These are phyloP conservation scores for Neospora caninum DNA, from an alignment of 169 alveolate species.

Conservation along the genomic window DNA sequence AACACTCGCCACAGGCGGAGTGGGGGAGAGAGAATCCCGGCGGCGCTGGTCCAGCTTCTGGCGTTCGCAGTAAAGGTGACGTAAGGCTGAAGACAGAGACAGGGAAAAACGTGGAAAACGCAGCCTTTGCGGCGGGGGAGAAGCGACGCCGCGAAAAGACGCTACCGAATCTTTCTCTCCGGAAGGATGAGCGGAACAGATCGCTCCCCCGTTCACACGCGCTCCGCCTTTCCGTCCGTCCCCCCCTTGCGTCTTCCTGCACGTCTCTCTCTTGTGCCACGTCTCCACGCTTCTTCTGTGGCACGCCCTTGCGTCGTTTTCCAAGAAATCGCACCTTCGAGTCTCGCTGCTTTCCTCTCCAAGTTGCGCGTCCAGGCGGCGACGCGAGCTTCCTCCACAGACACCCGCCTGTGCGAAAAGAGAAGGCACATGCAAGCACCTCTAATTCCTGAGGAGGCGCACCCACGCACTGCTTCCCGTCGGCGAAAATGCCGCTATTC, in stretches of 20 bases:
- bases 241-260: background rate
- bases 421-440: background rate
- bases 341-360: background rate
- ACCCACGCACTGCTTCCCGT: no score
- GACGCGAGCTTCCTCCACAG: background rate
- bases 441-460: background rate
- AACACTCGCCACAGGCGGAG: background rate
- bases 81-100: background rate
- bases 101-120: no score
- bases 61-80: background rate
- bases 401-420: background rate
- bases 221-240: background rate
- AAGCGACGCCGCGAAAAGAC: no score
- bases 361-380: background rate
- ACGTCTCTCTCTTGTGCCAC: no score
- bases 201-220: no score
- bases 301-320: no score
- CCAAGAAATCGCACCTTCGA: background rate
- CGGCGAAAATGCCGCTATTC: no score
- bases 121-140: no score
- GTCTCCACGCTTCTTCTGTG: no score
- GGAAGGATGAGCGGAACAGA: no score
- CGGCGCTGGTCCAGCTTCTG: background rate
- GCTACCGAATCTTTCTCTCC: no score
- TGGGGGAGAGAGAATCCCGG: background rate